A percentile compares a stretch with the other conserved stretches of the same genome.
Evolutionary conservation across 441 rosid genomes (phyloP).

Genomic region (Populus hybrid): DNA sequence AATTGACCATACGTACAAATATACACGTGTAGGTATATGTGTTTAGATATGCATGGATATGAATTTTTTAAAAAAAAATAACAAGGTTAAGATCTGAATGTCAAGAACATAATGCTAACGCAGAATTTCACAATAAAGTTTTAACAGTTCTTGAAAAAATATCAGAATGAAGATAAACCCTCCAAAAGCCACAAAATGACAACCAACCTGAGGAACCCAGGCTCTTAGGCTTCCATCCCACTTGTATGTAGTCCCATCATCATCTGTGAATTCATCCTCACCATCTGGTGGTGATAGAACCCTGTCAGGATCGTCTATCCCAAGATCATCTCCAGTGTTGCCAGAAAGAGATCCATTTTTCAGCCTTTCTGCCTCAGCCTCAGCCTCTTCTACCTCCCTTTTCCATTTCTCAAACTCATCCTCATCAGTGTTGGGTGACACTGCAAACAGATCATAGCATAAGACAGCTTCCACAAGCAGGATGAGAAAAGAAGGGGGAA

Average conservation of each 20-base stretch:
- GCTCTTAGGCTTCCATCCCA: slow-evolving; percentile 72
- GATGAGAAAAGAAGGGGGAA: neutral
- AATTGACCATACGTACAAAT: neutral
- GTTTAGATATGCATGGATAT: too few relatives aligned
- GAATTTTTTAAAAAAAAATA: neutral
- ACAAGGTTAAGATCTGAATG: neutral
- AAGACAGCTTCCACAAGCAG: slow-evolving; percentile 7
- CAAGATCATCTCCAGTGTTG: slow-evolving; percentile 24
- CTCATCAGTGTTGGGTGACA: slow-evolving; percentile 33
- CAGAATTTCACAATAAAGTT: neutral
- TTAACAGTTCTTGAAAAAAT: neutral
- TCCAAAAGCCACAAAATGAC: neutral
- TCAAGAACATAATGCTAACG: neutral
- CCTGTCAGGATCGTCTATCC: slow-evolving; percentile 37
- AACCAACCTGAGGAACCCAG: slow-evolving; percentile 92
- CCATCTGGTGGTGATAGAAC: slow-evolving; percentile 74
- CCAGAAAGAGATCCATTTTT: slow-evolving; percentile 46
- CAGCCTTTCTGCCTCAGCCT: slow-evolving; percentile 49
- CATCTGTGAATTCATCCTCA: slow-evolving; percentile 91
- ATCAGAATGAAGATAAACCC: neutral
- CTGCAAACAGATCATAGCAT: slow-evolving; percentile 42
- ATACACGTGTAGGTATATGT: neutral
- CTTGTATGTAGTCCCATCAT: slow-evolving; percentile 86
- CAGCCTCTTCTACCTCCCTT: slow-evolving; percentile 70
- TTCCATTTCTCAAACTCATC: slow-evolving; percentile 93